phyloP scores from a whole-genome alignment of 164 flowering plant species.

The Umbilicus rupestris region DNA sequence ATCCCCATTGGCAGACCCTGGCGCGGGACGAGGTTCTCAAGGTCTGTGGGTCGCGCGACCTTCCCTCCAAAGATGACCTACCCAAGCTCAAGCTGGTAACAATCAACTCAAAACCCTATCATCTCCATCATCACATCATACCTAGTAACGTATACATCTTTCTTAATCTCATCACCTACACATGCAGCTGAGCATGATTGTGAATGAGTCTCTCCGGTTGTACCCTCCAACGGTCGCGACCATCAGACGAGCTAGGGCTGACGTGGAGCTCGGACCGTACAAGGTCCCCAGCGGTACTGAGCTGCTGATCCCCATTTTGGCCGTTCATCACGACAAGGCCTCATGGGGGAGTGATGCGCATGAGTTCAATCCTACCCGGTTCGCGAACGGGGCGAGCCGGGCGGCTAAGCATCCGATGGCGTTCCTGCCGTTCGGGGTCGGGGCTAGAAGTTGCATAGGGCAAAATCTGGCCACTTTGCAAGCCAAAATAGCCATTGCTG shows the following conservation, averaged over 20 bases:
- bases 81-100: slow-evolving; percentile 75
- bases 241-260: slow-evolving; percentile 68
- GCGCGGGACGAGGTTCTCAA: slow-evolving; percentile 87
- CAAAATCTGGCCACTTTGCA: slow-evolving; percentile 78
- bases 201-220: slow-evolving; percentile 73
- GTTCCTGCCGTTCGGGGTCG: slow-evolving; percentile 88
- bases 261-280: slow-evolving; percentile 60
- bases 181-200: slow-evolving; percentile 76
- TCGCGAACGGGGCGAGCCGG: slow-evolving; percentile 62
- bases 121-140: background rate
- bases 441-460: slow-evolving; percentile 80
- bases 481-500: slow-evolving; percentile 58
- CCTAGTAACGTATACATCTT: background rate
- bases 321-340: slow-evolving; percentile 78
- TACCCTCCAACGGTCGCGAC: slow-evolving; percentile 86
- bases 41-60: slow-evolving; percentile 76
- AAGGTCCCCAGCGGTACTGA: slow-evolving; percentile 76
- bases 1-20: slow-evolving; percentile 80
- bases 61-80: slow-evolving; percentile 65
- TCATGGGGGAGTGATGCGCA: slow-evolving; percentile 78
- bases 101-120: background rate
- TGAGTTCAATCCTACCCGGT: slow-evolving; percentile 83
- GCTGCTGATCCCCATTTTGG: slow-evolving; percentile 79
- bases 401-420: slow-evolving; percentile 79
- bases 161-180: background rate